Conservation (phyloP, 2,329 filamentous ascomycete genomes). For the Cladobotryum protrusum region DNA sequence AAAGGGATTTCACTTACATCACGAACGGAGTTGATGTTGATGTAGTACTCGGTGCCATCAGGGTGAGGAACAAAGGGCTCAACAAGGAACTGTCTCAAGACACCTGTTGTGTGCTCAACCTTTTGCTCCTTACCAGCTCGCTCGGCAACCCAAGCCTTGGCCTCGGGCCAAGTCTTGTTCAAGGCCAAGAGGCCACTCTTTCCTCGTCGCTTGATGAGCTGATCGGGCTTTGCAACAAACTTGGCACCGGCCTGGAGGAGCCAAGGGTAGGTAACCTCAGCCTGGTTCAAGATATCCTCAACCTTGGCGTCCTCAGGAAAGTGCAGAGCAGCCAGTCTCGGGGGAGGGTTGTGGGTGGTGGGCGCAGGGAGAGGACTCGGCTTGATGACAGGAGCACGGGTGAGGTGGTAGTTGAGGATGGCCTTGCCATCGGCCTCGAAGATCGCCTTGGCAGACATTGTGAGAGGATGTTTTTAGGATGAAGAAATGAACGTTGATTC, state of each 20-base stretch:
- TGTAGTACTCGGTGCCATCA: conserved; percentile 96
- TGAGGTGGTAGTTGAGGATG: conserved; percentile 99
- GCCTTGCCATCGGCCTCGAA: conserved; percentile 99
- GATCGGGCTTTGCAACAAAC: conserved; percentile 98
- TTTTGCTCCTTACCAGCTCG: conserved; percentile 86
- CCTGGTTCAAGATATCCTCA: conserved; percentile 82
- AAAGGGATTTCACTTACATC: conserved; percentile 66
- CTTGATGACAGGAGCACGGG: conserved; percentile 95
- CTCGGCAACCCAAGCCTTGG: conserved; percentile 87
- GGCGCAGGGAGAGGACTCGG: conserved; percentile 82
- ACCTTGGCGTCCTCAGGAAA: conserved; percentile 86
- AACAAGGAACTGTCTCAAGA: conserved; percentile 90
- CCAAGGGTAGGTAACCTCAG: conserved; percentile 96
- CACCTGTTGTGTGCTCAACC: conserved; percentile 86
- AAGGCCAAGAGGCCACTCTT: conserved; percentile 95
- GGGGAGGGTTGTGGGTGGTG: conserved; percentile 83
- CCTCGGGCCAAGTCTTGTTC: conserved; percentile 96
- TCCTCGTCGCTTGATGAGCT: conserved; percentile 98
- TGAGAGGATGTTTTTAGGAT: conserved; percentile 23
- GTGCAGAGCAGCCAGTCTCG: conserved; percentile 85
- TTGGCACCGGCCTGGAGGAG: conserved; percentile 74
- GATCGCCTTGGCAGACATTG: conserved; percentile 75
- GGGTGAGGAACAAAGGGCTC: conserved; percentile 98
- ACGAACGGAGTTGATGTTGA: conserved; percentile 99
- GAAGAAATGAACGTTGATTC: conserved; percentile 12